These are phyloP conservation scores for Microstroma glucosiphilum DNA, from an alignment of 1,284 basidiomycete genomes.

Conservation along the genomic window DNA sequence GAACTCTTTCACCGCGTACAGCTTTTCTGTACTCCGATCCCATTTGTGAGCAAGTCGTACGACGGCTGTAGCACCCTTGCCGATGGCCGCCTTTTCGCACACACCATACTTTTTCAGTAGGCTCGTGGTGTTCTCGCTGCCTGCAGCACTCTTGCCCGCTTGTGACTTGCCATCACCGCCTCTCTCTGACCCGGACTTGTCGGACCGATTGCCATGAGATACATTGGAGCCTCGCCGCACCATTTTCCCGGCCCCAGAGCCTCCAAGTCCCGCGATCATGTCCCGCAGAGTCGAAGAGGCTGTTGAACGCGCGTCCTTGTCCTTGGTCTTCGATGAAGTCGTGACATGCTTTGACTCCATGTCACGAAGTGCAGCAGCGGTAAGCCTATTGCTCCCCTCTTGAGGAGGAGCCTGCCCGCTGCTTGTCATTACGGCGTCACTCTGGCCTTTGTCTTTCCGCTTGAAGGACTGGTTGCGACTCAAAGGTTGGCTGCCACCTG, in stretches of 20 bases:
- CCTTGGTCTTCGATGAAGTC: constrained; percentile 29
- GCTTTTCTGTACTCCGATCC: constrained; percentile 91
- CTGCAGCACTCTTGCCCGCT: not conserved
- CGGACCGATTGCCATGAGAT: constrained; percentile 35
- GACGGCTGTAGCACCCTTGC: constrained; percentile 93
- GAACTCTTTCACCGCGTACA: constrained; percentile 99
- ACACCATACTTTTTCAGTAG: constrained; percentile 83
- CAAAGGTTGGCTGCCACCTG: constrained; percentile 27
- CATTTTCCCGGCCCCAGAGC: constrained; percentile 40
- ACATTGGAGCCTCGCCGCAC: constrained; percentile 38
- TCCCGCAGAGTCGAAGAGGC: constrained; percentile 44
- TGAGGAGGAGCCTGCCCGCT: constrained; percentile 8
- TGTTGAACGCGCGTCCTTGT: constrained; percentile 38
- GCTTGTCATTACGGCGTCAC: not conserved
- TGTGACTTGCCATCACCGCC: constrained; percentile 24
- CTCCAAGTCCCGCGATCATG: constrained; percentile 36
- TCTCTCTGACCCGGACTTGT: constrained; percentile 24
- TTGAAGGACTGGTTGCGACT: constrained; percentile 40
- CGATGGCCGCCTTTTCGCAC: constrained; percentile 92
- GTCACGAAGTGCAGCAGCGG: constrained; percentile 42
- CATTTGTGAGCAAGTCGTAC: constrained; percentile 96
- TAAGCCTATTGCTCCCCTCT: constrained; percentile 30
- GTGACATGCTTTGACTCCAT: constrained; percentile 34
- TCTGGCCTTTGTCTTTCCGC: constrained; percentile 15
- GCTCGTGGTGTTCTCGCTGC: constrained; percentile 36